phyloP scores from a whole-genome alignment of 1,284 basidiomycete species.

The Ceratobasidium sp. region DNA sequence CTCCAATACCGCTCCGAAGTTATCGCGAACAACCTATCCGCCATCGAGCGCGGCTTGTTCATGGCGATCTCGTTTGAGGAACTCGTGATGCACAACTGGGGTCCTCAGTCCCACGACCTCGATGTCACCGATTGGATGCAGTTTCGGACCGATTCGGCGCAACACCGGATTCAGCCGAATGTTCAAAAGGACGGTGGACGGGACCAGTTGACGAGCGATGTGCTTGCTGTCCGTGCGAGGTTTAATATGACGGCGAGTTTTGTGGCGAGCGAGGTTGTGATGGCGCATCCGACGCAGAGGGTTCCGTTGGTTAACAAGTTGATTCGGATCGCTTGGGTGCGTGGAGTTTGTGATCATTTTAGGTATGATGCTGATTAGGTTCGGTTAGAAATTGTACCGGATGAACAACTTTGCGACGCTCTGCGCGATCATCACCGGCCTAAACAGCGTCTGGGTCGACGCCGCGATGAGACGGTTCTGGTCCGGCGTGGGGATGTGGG shows the following conservation, averaged over 20 bases:
- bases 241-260: conserved; percentile 92
- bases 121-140: conserved; percentile 87
- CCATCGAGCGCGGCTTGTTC: conserved; percentile 91
- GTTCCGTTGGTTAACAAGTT: conserved; percentile 81
- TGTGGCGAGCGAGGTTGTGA: conserved; percentile 82
- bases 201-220: conserved; percentile 68
- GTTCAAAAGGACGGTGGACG: conserved; percentile 32
- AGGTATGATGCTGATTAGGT: neutral
- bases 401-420: conserved; percentile 86
- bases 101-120: conserved; percentile 67
- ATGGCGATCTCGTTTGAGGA: conserved; percentile 87
- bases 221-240: conserved; percentile 84
- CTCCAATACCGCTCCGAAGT: conserved; percentile 70
- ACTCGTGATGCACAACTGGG: conserved; percentile 73
- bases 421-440: conserved; percentile 84
- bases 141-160: conserved; percentile 81
- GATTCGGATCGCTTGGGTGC: conserved; percentile 88
- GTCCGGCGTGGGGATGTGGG: conserved; percentile 78
- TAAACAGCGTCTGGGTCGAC: conserved; percentile 80
- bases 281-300: conserved; percentile 77
- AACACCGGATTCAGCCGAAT: conserved; percentile 74
- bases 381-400: conserved; percentile 83
- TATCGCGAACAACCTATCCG: conserved; percentile 83
- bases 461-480: conserved; percentile 78
- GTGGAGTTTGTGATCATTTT: conserved; percentile 54